Conservation (phyloP, 345 rosid species). For the Zanthoxylum bungeanum region DNA sequence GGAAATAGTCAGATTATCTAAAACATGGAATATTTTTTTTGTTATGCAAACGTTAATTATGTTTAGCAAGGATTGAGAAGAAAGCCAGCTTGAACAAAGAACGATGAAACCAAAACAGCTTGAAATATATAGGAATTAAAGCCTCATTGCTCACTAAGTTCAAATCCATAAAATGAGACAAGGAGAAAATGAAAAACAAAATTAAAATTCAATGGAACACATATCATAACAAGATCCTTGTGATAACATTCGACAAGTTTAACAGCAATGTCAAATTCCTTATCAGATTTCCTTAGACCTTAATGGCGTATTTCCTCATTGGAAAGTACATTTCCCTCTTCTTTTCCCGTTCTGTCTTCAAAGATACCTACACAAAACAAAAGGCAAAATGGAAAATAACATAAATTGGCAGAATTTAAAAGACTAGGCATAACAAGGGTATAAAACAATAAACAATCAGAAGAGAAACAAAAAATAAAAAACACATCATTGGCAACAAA, state of each 20-base stretch:
- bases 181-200: background rate
- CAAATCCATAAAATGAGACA: background rate
- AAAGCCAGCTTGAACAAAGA: no score
- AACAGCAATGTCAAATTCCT: constrained; percentile 3
- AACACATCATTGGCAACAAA: background rate
- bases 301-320: constrained; percentile 64
- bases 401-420: background rate
- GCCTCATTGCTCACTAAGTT: background rate
- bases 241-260: background rate
- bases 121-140: background rate
- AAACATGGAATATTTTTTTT: no score
- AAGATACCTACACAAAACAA: constrained; percentile 36
- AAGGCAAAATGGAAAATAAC: background rate
- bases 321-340: constrained; percentile 72
- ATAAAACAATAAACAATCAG: background rate
- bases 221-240: background rate
- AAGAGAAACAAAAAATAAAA: background rate
- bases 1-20: no score
- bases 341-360: constrained; percentile 70
- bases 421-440: background rate
- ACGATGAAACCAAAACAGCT: no score
- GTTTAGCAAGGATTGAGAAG: no score
- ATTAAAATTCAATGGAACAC: constrained; percentile 7
- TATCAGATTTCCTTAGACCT: constrained; percentile 32
- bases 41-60: no score